Conservation (phyloP, 2,329 filamentous ascomycete species). For the Ceratocystis harringtonii region DNA sequence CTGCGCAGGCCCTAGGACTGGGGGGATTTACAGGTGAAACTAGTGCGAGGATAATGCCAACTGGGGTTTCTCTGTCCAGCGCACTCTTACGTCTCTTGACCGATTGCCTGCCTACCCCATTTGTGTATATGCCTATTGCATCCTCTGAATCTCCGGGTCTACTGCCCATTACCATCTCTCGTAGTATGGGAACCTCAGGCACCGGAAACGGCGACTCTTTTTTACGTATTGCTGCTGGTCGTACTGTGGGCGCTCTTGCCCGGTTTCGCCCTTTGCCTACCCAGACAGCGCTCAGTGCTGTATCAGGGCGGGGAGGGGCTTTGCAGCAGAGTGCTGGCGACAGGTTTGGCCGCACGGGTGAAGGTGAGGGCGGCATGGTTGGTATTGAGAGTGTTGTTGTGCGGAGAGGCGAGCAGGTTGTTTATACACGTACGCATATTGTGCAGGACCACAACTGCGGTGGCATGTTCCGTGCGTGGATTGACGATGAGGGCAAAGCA, state of each 20-base stretch:
- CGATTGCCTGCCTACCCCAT: conserved; percentile 44
- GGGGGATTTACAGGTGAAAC: conserved; percentile 23
- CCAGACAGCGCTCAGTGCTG: conserved; percentile 41
- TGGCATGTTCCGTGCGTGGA: conserved; percentile 75
- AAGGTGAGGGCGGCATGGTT: conserved; percentile 76
- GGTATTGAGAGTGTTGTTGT: conserved; percentile 51
- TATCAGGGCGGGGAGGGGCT: conserved; percentile 58
- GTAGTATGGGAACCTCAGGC: conserved; percentile 49
- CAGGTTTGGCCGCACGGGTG: conserved; percentile 55
- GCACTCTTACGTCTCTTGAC: conserved; percentile 36
- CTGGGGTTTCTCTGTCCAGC: conserved; percentile 27
- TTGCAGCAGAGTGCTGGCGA: conserved; percentile 59
- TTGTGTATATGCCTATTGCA: conserved; percentile 26
- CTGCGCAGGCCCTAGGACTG: conserved; percentile 14
- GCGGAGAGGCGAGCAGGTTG: conserved; percentile 28
- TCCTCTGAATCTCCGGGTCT: conserved; percentile 22
- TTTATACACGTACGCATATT: conserved; percentile 36
- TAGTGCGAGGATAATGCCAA: background rate
- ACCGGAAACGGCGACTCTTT: conserved; percentile 87
- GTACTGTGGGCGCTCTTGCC: conserved; percentile 58
- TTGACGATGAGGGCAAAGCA: conserved; percentile 44
- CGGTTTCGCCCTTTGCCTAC: conserved; percentile 43
- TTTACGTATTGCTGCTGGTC: conserved; percentile 52
- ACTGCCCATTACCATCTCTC: conserved; percentile 20
- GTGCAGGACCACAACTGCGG: conserved; percentile 72